phyloP scores from a whole-genome alignment of 352 stramenopile genomes.

The Pythium oligandrum region DNA sequence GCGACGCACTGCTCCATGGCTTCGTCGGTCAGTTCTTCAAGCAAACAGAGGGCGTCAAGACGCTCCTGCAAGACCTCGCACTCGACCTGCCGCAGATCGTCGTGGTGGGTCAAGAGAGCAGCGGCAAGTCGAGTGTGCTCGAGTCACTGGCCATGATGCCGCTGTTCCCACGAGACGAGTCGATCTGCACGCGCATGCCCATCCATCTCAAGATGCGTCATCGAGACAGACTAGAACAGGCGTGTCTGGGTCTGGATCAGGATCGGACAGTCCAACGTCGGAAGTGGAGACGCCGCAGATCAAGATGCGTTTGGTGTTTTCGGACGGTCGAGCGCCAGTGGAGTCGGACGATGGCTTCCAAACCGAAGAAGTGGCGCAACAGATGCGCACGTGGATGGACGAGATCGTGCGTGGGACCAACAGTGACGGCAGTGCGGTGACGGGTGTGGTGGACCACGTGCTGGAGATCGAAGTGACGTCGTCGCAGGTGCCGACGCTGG shows the following conservation, averaged over 20 bases:
- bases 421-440: slow-evolving; percentile 3
- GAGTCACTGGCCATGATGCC: slow-evolving; percentile 41
- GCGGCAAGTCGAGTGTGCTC: slow-evolving; percentile 44
- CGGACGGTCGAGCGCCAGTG: slow-evolving; percentile 22
- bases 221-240: too few species aligned
- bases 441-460: slow-evolving; percentile 32
- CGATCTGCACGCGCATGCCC: slow-evolving; percentile 33
- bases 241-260: too few species aligned
- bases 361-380: slow-evolving; percentile 11
- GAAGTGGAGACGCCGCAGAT: slow-evolving; percentile 16
- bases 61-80: slow-evolving; percentile 9
- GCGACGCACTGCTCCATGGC: slow-evolving; percentile 25
- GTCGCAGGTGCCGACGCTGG: slow-evolving; percentile 30
- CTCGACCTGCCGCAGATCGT: slow-evolving; percentile 33
- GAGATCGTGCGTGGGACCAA: slow-evolving; percentile 16
- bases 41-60: slow-evolving; percentile 17
- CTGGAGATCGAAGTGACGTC: slow-evolving; percentile 34
- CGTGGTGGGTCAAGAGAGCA: slow-evolving; percentile 39
- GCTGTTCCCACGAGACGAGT: slow-evolving; percentile 34
- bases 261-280: too few species aligned
- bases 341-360: slow-evolving; percentile 16
- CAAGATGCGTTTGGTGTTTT: slow-evolving; percentile 25
- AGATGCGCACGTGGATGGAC: slow-evolving; percentile 35
- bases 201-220: slow-evolving; percentile 35
- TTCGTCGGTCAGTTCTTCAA: slow-evolving; percentile 28